Evolutionary conservation across 225 moss, liverwort and hornwort genomes (phyloP).

Genomic region (Marchantia polymorpha): DNA sequence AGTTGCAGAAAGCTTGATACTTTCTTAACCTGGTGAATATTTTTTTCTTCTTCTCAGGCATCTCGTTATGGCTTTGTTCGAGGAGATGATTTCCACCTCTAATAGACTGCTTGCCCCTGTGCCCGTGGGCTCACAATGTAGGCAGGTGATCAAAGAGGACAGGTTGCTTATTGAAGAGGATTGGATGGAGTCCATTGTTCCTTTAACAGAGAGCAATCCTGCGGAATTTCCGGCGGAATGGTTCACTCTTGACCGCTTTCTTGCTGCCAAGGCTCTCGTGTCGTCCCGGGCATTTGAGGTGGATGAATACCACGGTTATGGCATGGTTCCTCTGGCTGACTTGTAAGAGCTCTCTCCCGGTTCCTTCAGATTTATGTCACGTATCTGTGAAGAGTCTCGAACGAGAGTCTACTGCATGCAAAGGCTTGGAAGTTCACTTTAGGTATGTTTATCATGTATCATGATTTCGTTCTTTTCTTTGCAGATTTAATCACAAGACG

Average conservation of each 20-base stretch:
- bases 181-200: constrained; percentile 67
- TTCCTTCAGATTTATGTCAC: not conserved
- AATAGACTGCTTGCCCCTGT: constrained; percentile 18
- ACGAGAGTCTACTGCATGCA: not conserved
- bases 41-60: not conserved
- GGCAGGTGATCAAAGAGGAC: constrained; percentile 83
- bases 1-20: not conserved
- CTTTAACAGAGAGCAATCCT: constrained; percentile 50
- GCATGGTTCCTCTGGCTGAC: constrained; percentile 94
- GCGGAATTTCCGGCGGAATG: constrained; percentile 57
- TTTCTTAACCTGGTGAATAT: not conserved
- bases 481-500: constrained; percentile 93
- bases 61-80: not conserved
- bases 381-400: not conserved
- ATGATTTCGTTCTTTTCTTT: not conserved
- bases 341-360: constrained; percentile 50
- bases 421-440: not conserved
- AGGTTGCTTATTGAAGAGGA: constrained; percentile 63
- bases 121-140: constrained; percentile 29
- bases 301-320: constrained; percentile 72
- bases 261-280: constrained; percentile 72
- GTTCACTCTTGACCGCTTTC: constrained; percentile 67
- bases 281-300: constrained; percentile 82
- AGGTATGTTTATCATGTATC: not conserved
- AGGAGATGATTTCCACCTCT: not conserved